Evolutionary conservation across 306 rosid genomes (phyloP).

Genomic region (Pyrus bretschneideri): DNA sequence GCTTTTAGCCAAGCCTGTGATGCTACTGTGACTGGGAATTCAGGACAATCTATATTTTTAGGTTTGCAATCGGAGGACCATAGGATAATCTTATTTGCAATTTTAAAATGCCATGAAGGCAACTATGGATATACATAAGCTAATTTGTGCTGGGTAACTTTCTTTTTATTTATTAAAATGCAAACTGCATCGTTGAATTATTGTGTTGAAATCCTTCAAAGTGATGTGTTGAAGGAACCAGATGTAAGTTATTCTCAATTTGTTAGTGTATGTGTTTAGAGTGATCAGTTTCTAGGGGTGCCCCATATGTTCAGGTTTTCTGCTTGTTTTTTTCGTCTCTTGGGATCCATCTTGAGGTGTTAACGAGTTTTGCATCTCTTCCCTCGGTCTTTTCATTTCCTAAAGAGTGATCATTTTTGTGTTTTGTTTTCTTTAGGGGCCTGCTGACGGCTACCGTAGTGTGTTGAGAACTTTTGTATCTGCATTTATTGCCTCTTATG

Average conservation of each 20-base stretch:
- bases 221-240: constrained; percentile 67
- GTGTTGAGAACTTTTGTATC: constrained; percentile 83
- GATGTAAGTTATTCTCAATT: constrained; percentile 59
- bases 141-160: background rate
- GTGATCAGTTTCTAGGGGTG: constrained; percentile 15
- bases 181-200: constrained; percentile 38
- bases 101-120: background rate
- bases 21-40: background rate
- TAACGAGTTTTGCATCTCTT: background rate
- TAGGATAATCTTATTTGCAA: background rate
- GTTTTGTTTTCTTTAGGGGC: constrained; percentile 42
- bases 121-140: background rate
- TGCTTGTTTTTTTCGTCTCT: background rate
- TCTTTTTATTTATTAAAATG: background rate
- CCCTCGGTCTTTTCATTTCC: constrained; percentile 5
- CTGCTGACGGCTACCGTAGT: constrained; percentile 72
- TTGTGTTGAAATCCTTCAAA: constrained; percentile 68
- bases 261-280: constrained; percentile 11
- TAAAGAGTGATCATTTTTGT: constrained; percentile 1
- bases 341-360: constrained; percentile 6
- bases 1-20: background rate
- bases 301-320: background rate
- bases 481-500: constrained; percentile 92
- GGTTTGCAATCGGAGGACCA: background rate
- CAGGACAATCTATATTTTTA: background rate